These are phyloP conservation scores for Davidsoniella virescens DNA, from an alignment of 2,329 filamentous ascomycete species.

Conservation along the genomic window DNA sequence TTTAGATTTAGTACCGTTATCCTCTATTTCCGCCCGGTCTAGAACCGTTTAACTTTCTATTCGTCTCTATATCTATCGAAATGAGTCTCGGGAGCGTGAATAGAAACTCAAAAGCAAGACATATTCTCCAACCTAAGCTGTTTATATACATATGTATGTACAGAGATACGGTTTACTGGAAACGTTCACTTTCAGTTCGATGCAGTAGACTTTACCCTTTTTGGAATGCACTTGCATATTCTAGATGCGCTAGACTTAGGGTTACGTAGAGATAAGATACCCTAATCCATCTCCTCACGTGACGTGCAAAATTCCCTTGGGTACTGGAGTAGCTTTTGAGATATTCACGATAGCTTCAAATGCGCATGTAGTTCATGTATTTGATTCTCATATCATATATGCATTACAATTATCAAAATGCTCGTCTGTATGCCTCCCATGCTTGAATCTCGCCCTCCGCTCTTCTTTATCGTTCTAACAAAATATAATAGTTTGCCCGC, in stretches of 20 bases:
- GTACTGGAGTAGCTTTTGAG: neutral
- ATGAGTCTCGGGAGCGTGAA: too few species aligned
- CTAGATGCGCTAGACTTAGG: neutral
- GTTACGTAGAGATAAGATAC: neutral
- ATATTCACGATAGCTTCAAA: neutral
- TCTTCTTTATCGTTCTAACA: conserved; percentile 13
- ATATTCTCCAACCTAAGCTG: too few species aligned
- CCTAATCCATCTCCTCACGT: neutral
- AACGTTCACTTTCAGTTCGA: neutral
- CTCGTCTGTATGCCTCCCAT: conserved; percentile 40
- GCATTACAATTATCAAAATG: conserved; percentile 27
- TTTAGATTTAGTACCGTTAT: too few species aligned
- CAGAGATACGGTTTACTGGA: too few species aligned
- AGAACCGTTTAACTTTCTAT: too few species aligned
- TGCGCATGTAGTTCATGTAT: neutral
- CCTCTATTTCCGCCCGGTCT: too few species aligned
- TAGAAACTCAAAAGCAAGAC: too few species aligned
- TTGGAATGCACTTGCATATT: neutral
- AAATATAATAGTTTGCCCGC: conserved; percentile 50
- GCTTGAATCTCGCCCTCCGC: neutral
- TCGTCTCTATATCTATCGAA: too few species aligned
- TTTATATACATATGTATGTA: too few species aligned
- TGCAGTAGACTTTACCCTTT: neutral
- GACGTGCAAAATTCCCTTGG: neutral
- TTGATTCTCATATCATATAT: neutral